These are phyloP conservation scores for Entomophthora muscae DNA, from an alignment of 371 early-diverging fungal genomes.

Conservation along the genomic window DNA sequence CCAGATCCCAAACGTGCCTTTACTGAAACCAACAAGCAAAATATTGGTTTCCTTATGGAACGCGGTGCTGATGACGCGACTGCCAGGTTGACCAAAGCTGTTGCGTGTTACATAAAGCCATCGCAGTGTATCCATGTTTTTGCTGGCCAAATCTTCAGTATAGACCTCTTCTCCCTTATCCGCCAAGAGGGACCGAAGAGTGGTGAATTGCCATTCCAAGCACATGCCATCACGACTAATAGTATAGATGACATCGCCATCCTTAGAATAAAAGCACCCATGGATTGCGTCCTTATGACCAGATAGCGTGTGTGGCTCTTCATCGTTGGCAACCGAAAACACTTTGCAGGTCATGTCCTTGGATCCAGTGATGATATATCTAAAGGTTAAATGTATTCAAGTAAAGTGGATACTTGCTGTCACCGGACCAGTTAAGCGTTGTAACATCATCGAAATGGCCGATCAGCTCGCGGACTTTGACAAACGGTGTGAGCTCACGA, in stretches of 20 bases:
- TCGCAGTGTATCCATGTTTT: constrained; percentile 13
- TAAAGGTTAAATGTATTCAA: constrained; percentile 10
- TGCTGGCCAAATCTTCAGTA: constrained; percentile 18
- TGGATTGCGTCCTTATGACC: constrained; percentile 77
- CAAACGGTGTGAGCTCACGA: constrained; percentile 83
- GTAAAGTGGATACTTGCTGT: constrained; percentile 29
- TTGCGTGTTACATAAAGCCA: constrained; percentile 52
- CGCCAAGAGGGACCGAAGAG: constrained; percentile 18
- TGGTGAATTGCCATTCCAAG: constrained; percentile 56
- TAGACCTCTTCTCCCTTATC: constrained; percentile 35
- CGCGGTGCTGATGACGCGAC: constrained; percentile 60
- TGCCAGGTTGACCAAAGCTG: constrained; percentile 45
- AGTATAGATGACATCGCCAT: constrained; percentile 50
- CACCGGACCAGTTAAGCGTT: constrained; percentile 69
- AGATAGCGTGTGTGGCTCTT: constrained; percentile 38
- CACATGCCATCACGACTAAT: constrained; percentile 78
- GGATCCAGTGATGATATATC: constrained; percentile 60
- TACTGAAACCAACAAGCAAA: constrained; percentile 75
- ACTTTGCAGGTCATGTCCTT: constrained; percentile 78
- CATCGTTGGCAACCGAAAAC: neutral
- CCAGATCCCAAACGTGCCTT: constrained; percentile 92
- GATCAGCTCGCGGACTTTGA: constrained; percentile 47
- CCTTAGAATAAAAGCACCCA: constrained; percentile 80
- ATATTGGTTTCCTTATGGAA: constrained; percentile 59
- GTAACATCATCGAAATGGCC: constrained; percentile 85